Evolutionary conservation across 805 yeast species (phyloP), one percentile per base, ranked within the genome.

Genomic region (Tetrapisispora nanseiensis): DNA sequence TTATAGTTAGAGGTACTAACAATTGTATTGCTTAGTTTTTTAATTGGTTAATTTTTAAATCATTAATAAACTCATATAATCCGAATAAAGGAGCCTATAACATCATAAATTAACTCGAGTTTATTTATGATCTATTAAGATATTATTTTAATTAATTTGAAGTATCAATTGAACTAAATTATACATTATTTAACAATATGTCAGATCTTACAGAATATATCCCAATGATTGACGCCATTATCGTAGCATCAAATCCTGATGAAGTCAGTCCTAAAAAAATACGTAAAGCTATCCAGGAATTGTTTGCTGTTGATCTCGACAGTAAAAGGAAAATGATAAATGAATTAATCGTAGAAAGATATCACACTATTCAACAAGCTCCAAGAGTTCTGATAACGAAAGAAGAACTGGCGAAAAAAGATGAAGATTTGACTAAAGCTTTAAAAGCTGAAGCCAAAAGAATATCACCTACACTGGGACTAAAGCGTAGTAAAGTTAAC

Each of bases 191-290:
- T 3, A n/a, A 15, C 24, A 27, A 7, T 5, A 48, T 46, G 49
- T 36, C n/a, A 6, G 43, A 44, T 12, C 28, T 49, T 16, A 41
- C 60, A 6, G 63, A 70, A 45, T 79, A 73, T 48, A 61, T 70
- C 6, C 82, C 86, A 3, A 76, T 80, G 47, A 78, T 82, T 29
- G 87, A 81, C 56, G 86, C 94, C 1, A 82, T 85, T 10, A 62
- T 85, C 29, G 67, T 79, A 39, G 87, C 76, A 6, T 76, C 89
- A 1, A 82, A 84, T 51, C 68, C 82, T 26, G 80, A 80, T 46
- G 69, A 74, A 46, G 76, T 84, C 13, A 76, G 89, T 0, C 86
- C 82, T 6, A 82, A 81, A 58, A 73, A 75, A 55, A 75, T 85
- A 20, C 67, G 94, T 46, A 70, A 71, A 45, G 90, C 89, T 0